A percentile compares a stretch with the other conserved stretches of the same genome.
Conservation (phyloP, 78 protist genomes). For the Thecamonas trahens region DNA sequence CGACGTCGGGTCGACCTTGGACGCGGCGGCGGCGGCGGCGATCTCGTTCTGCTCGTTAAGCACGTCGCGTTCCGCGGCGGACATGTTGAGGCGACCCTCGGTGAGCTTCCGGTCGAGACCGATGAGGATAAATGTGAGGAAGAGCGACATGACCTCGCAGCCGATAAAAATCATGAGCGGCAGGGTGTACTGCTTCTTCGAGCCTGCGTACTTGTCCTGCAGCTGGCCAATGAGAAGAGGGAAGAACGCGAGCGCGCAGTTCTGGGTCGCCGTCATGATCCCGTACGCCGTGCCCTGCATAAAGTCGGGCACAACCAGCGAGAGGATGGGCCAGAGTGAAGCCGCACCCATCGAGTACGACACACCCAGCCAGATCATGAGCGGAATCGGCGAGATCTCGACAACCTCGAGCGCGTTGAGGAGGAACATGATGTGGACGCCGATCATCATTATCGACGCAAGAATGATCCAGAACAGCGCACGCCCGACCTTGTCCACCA, state of each 20-base stretch:
- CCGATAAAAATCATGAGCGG: not conserved
- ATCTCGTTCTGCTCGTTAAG: no score
- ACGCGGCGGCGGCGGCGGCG: no score
- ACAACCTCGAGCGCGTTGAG: conserved; percentile 1
- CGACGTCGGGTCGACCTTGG: no score
- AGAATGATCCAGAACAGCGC: not conserved
- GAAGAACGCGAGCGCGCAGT: not conserved
- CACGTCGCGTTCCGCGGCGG: no score
- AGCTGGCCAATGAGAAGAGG: conserved; percentile 6
- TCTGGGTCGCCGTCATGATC: conserved; percentile 11
- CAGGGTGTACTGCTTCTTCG: conserved; percentile 1
- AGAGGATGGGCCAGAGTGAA: conserved; percentile 9
- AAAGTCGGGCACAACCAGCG: not conserved
- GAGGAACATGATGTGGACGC: conserved; percentile 11
- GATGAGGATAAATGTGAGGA: not conserved
- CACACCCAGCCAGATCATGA: conserved; percentile 5
- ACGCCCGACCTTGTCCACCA: conserved; percentile 7
- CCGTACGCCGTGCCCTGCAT: conserved; percentile 16
- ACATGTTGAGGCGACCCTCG: no score
- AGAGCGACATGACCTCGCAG: not conserved
- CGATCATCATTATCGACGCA: not conserved
- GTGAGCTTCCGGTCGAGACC: no score
- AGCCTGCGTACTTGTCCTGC: not conserved
- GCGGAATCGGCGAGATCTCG: not conserved
- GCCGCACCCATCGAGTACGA: conserved; percentile 3